These are phyloP conservation scores for Lachnellula suecica DNA, from an alignment of 2,329 filamentous ascomycete genomes.

Conservation along the genomic window DNA sequence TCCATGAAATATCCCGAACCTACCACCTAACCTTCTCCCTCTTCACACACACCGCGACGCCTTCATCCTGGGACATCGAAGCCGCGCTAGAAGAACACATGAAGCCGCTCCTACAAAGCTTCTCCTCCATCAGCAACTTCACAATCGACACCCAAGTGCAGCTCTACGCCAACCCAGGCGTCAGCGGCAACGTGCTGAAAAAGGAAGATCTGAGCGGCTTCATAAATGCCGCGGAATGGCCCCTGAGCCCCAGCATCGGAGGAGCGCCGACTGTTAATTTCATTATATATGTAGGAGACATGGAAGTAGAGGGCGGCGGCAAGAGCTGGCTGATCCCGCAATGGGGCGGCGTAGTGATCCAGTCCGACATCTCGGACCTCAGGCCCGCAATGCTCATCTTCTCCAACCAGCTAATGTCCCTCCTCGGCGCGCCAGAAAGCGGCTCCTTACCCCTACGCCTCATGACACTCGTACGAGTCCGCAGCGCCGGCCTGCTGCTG, in stretches of 20 bases:
- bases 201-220: conserved; percentile 91
- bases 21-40: conserved; percentile 96
- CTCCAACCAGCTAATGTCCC: conserved; percentile 82
- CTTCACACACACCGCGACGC: conserved; percentile 75
- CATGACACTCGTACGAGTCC: conserved; percentile 80
- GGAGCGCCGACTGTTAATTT: conserved; percentile 95
- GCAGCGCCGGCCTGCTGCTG: conserved; percentile 79
- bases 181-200: conserved; percentile 61
- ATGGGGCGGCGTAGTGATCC: conserved; percentile 78
- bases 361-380: conserved; percentile 60
- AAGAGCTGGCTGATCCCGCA: conserved; percentile 90
- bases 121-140: conserved; percentile 87
- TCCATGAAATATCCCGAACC: conserved; percentile 89
- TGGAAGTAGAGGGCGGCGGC: conserved; percentile 44
- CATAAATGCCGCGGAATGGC: conserved; percentile 98
- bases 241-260: conserved; percentile 89
- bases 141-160: conserved; percentile 96
- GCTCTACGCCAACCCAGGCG: conserved; percentile 77
- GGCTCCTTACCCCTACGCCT: conserved; percentile 84
- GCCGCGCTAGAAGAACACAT: conserved; percentile 78
- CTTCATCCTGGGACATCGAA: conserved; percentile 91
- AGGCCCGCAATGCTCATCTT: conserved; percentile 85
- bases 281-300: conserved; percentile 78
- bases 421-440: conserved; percentile 80
- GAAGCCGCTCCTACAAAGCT: conserved; percentile 73